Evolutionary conservation across 2,329 filamentous ascomycete species (phyloP), one percentile per base, ranked within the genome.

Genomic region (Neonectria hederae): DNA sequence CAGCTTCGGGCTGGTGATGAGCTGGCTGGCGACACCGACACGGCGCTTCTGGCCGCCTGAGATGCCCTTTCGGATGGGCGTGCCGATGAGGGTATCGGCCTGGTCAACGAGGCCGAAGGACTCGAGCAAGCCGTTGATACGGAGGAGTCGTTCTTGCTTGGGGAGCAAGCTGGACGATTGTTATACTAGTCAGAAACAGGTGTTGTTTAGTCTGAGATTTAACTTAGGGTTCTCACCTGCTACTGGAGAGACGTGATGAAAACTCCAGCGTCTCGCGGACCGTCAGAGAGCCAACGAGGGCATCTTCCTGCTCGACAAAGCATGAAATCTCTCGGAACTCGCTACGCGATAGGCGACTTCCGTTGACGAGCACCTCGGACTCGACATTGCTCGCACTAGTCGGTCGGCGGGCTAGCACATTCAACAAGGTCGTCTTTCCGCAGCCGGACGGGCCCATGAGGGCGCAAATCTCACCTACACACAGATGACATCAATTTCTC

Each of bases 301-400:
- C 90, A 81, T 97, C 93, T 69, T 97, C 92, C 77, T 97, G 93
- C 80, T 97, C 93, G 22, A 97, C 93, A 74, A 94, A 97, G 51
- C 88, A 88, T 59, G 87, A 90, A 54, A 95, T 83, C 52, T 86
- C 83, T 19, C 88, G 87, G 69, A 95, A 90, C 0, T 81, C 81
- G 8, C 82, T 76, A 8, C 82, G 78, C 1, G 87, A 83, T 4
- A 88, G 79, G 4, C 78, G 73, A 2, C 74, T 76, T 30, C 91
- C 91, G 76, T 96, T 94, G 30, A 84, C 83, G 2, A 87, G 83
- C 3, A 85, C 84, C 1, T 86, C 82, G 11, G 71, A 67, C 10
- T 73, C 62, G 10, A 72, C 70, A n/a, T 66, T 65, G 53, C 65
- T 70, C 85, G 86, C 19, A 83, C 82, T 6, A 84, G 72, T 76